phyloP scores from a whole-genome alignment of 768 basidiomycete species.

The Suillus subluteus region DNA sequence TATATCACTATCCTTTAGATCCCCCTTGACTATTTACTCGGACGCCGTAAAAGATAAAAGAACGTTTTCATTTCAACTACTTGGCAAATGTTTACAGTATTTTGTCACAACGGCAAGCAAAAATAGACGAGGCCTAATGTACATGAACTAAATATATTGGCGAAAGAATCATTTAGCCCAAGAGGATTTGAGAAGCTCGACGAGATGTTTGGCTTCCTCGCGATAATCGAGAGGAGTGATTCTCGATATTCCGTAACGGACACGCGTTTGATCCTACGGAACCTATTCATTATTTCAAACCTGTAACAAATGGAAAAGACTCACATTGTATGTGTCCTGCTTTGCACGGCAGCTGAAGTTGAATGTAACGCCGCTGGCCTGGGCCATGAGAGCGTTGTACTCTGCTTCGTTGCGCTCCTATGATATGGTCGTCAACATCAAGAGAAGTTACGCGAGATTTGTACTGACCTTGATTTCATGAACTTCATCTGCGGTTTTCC shows the following conservation, averaged over 20 bases:
- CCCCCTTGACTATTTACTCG: constrained; percentile 28
- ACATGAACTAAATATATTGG: not conserved
- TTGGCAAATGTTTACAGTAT: not conserved
- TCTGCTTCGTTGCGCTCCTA: constrained; percentile 64
- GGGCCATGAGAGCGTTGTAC: constrained; percentile 62
- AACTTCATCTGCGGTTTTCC: constrained; percentile 78
- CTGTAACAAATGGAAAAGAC: constrained; percentile 27
- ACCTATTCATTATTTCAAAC: constrained; percentile 3
- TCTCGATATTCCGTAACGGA: constrained; percentile 80
- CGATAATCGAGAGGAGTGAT: constrained; percentile 69
- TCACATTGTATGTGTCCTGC: constrained; percentile 83
- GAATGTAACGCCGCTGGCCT: constrained; percentile 69
- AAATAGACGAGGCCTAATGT: not conserved
- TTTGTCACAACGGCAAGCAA: not conserved
- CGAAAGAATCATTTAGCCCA: constrained; percentile 48
- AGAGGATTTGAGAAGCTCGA: constrained; percentile 59
- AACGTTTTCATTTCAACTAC: not conserved
- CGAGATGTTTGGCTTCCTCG: constrained; percentile 62
- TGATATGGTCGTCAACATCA: constrained; percentile 1
- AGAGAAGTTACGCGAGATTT: not conserved
- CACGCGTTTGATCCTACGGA: constrained; percentile 73
- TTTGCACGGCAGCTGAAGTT: constrained; percentile 88
- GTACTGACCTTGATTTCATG: constrained; percentile 64
- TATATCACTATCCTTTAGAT: constrained; percentile 39
- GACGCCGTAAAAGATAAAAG: not conserved